Base-by-base conservation (phyloP, 2,329 filamentous ascomycete species). In the Diaporthe sp. region DNA sequence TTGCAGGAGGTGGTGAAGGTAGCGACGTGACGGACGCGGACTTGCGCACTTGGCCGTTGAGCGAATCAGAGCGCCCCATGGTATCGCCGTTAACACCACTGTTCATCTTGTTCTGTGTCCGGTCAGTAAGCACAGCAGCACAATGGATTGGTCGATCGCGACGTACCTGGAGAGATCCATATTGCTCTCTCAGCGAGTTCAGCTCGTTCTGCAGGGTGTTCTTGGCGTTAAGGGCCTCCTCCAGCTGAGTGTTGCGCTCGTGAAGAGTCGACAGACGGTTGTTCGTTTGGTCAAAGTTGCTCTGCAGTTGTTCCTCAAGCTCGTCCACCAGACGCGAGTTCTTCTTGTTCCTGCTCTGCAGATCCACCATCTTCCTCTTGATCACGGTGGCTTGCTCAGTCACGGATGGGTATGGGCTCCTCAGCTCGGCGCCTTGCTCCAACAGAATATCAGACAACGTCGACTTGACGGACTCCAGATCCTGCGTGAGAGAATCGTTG, bases 291-390 rank as follows among this genome's bases (percentile, higher is more conserved):
- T 99, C 97, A 84, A 95, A 99, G 85, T 97, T 98, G 82, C 90
- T 95, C 82, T 96, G 96, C 72, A 99, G 92, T 84, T 99, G 97
- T 80, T 98, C 96, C 84, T 99, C 97, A 7, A 99, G 92, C 85
- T 99, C 96, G 83, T 98, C 95, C 12, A 99, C 95, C 17, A 99
- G 88, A 31, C 95, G 92, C 57, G 94, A 94, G 84, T 97, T 97
- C 89, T 98, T 98, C 87, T 95, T 93, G 88, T 97, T 98, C 85
- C 89, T 89, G 57, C 83, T 87, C 79, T 93, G 89, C 31, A 94
- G 84, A 58, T 93, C 91, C 10, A 82, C 80, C 84, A 93, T 91
- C 81, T 92, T 92, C 82, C 91, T 91, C 83, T 92, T 92, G 78
- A 96, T 86, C 7, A 90, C 88, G 37, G 88, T 85, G 31, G 93